Conservation (phyloP, 306 rosid genomes). For the Rosa persica region DNA sequence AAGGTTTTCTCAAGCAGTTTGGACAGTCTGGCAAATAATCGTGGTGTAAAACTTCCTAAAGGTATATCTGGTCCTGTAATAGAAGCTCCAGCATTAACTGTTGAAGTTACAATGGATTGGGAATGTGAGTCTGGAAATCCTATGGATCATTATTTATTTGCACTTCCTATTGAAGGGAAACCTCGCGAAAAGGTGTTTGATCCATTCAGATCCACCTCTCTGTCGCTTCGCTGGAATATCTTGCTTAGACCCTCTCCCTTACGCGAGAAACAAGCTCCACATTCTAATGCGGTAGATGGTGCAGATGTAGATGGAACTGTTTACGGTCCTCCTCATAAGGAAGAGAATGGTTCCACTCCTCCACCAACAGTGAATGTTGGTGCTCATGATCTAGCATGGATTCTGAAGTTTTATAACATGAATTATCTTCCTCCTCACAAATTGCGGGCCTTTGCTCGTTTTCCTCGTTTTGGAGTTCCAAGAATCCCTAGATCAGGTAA, state of each 20-base stretch:
- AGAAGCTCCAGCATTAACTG: conserved; percentile 74
- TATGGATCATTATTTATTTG: conserved; percentile 86
- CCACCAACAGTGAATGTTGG: conserved; percentile 85
- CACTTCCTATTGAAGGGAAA: conserved; percentile 80
- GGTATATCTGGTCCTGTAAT: conserved; percentile 71
- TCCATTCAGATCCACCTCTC: conserved; percentile 92
- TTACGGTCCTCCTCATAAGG: conserved; percentile 50
- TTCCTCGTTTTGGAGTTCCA: conserved; percentile 95
- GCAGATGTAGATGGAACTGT: conserved; percentile 51
- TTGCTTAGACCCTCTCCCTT: conserved; percentile 67
- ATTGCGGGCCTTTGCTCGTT: conserved; percentile 87
- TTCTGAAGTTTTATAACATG: conserved; percentile 71
- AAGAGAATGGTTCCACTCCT: conserved; percentile 40
- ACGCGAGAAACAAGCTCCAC: conserved; percentile 43
- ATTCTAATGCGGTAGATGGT: conserved; percentile 37
- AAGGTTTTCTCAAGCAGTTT: conserved; percentile 79
- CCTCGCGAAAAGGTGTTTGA: conserved; percentile 80
- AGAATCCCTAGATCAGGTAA: conserved; percentile 85
- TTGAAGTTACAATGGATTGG: conserved; percentile 95
- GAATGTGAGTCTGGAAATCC: conserved; percentile 91
- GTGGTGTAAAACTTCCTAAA: conserved; percentile 75
- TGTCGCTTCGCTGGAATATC: conserved; percentile 89
- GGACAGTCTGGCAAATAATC: conserved; percentile 83
- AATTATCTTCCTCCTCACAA: conserved; percentile 91
- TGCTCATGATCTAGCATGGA: conserved; percentile 99